These are phyloP conservation scores for Boletus rubroflammeus DNA, from an alignment of 768 basidiomycete genomes.

Conservation along the genomic window DNA sequence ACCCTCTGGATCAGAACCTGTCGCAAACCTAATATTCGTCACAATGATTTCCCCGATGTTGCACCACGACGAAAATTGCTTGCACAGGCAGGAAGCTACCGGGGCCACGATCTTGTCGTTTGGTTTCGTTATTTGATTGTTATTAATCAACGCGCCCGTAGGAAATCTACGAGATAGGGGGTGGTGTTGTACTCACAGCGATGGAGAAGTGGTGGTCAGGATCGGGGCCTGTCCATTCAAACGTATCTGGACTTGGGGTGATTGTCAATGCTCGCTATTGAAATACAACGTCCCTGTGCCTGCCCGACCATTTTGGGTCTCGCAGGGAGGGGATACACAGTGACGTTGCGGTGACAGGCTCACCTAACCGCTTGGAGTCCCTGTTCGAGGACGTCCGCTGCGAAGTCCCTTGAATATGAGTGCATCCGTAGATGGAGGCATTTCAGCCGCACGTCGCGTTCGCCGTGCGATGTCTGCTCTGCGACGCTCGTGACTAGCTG, in stretches of 20 bases:
- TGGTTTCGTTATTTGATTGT: not conserved
- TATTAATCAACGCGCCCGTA: not conserved
- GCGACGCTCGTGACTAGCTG: not conserved
- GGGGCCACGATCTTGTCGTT: conserved; percentile 23
- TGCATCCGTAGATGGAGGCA: conserved; percentile 37
- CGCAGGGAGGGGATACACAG: not conserved
- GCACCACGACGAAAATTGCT: conserved; percentile 36
- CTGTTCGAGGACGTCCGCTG: conserved; percentile 28
- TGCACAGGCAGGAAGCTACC: conserved; percentile 24
- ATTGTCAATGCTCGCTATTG: not conserved
- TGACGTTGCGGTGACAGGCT: conserved; percentile 9
- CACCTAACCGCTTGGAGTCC: conserved; percentile 38
- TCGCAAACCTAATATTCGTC: conserved; percentile 44
- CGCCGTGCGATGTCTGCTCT: not conserved
- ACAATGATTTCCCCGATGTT: conserved; percentile 44
- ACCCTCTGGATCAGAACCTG: conserved; percentile 12
- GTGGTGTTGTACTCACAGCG: conserved; percentile 40
- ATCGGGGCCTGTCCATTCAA: conserved; percentile 59
- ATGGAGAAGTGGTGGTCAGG: conserved; percentile 60
- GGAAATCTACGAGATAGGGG: not conserved
- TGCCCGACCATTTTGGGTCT: not conserved
- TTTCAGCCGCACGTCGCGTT: conserved; percentile 22
- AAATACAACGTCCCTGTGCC: not conserved
- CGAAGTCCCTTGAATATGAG: conserved; percentile 34
- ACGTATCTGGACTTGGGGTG: conserved; percentile 40